These are phyloP conservation scores for Plasmodium reichenowi DNA, from an alignment of 169 alveolate species.

Conservation along the genomic window DNA sequence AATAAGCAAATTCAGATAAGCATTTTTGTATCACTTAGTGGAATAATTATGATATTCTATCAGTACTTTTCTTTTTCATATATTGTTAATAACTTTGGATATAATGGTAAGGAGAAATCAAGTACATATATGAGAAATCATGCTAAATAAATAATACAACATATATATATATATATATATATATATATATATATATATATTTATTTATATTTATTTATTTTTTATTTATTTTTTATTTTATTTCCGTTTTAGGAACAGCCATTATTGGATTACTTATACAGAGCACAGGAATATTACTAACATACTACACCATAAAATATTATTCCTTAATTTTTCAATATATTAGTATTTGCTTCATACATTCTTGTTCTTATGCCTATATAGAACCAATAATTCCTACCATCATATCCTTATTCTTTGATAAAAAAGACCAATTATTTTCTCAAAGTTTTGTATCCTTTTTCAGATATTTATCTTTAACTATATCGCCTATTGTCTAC, in stretches of 20 bases:
- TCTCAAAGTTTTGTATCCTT: constrained; percentile 77
- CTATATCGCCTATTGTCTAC: constrained; percentile 71
- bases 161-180: too few relatives aligned
- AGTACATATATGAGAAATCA: too few relatives aligned
- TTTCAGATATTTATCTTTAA: constrained; percentile 75
- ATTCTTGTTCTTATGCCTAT: constrained; percentile 77
- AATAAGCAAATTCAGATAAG: constrained; percentile 76
- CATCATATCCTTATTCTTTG: constrained; percentile 73
- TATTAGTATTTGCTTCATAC: constrained; percentile 76
- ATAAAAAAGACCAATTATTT: constrained; percentile 70
- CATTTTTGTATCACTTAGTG: constrained; percentile 74
- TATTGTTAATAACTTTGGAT: constrained; percentile 1
- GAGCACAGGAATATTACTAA: constrained; percentile 56
- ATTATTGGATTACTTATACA: constrained; percentile 62
- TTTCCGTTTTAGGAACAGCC: constrained; percentile 46
- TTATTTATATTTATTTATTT: neutral
- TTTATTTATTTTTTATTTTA: neutral
- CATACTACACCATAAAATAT: constrained; percentile 65
- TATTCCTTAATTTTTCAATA: constrained; percentile 74
- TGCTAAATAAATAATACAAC: too few relatives aligned
- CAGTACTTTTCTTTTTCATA: constrained; percentile 75
- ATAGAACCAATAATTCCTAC: constrained; percentile 77
- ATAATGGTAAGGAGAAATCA: too few relatives aligned
- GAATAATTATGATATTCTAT: constrained; percentile 72
- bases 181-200: neutral